Conservation (phyloP, 768 basidiomycete genomes). For the Phaeotremella fagi region DNA sequence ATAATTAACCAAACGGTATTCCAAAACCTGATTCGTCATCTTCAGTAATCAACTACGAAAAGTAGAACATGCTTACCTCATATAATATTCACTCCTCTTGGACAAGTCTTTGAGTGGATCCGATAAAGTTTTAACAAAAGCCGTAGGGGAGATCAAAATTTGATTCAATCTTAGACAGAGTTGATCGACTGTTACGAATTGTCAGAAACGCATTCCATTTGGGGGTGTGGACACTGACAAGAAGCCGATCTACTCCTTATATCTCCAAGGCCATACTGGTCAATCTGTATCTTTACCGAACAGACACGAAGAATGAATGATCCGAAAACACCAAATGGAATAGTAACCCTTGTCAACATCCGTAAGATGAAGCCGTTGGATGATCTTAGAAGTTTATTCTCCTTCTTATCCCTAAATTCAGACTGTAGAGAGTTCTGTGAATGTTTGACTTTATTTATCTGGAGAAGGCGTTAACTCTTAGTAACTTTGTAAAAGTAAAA, state of each 20-base stretch:
- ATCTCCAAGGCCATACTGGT: background rate
- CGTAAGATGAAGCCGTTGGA: too few species aligned
- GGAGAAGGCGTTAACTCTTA: too few species aligned
- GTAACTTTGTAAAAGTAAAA: too few species aligned
- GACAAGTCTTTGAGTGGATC: conserved; percentile 44
- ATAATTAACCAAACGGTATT: conserved; percentile 85
- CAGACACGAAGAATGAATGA: background rate
- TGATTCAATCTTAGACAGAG: conserved; percentile 59
- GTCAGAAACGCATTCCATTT: background rate
- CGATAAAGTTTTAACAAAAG: conserved; percentile 47
- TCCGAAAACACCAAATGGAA: too few species aligned
- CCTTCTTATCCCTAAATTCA: too few species aligned
- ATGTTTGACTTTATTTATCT: too few species aligned
- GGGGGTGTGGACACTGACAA: background rate
- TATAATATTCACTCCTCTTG: conserved; percentile 60
- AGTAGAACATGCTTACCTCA: conserved; percentile 56
- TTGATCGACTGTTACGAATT: conserved; percentile 62
- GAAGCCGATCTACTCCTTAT: background rate
- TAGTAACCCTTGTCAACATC: too few species aligned
- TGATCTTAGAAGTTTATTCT: too few species aligned
- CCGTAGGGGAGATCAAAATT: conserved; percentile 51
- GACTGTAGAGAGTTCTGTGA: too few species aligned
- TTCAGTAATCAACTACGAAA: background rate
- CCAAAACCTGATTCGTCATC: conserved; percentile 61
- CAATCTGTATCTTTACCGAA: background rate